Conservation (phyloP, 192 early-diverging fungal genomes). For the Umbelopsis sp. region DNA sequence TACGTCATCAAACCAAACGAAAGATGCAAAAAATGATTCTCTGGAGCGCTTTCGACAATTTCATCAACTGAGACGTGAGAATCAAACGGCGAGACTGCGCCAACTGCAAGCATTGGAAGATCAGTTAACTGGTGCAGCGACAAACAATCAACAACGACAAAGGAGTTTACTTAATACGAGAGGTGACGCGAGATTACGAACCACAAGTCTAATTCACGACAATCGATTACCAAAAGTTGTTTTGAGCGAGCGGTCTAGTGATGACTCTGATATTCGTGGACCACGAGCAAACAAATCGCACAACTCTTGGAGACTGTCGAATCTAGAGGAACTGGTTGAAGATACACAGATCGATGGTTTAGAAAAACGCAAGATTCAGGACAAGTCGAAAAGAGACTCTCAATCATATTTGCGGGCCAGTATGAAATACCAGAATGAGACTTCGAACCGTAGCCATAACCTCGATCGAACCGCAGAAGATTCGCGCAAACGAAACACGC, state of each 20-base stretch:
- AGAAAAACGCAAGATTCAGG: neutral
- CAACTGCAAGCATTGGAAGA: slow-evolving; percentile 12
- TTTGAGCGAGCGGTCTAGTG: slow-evolving; percentile 10
- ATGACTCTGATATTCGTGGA: slow-evolving; percentile 11
- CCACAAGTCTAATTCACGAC: slow-evolving; percentile 16
- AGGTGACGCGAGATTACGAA: slow-evolving; percentile 11
- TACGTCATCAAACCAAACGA: neutral
- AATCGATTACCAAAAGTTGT: slow-evolving; percentile 3
- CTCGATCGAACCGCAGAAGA: neutral
- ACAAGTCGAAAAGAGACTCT: neutral
- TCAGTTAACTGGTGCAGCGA: slow-evolving; percentile 10
- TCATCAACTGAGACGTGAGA: slow-evolving; percentile 9
- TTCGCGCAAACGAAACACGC: slow-evolving; percentile 1
- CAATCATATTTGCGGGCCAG: neutral
- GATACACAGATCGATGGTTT: neutral
- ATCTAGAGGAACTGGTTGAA: neutral
- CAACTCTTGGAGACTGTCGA: neutral
- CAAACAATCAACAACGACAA: slow-evolving; percentile 10
- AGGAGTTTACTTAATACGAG: slow-evolving; percentile 7
- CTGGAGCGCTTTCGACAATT: slow-evolving; percentile 11
- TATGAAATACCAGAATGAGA: too few species aligned
- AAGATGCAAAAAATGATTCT: slow-evolving; percentile 16
- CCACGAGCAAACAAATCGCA: neutral
- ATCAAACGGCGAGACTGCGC: neutral
- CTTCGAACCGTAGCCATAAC: too few species aligned